Evolutionary conservation across 1,139 yeast genomes (phyloP).

Genomic region (Debaryomyces robertsiae): DNA sequence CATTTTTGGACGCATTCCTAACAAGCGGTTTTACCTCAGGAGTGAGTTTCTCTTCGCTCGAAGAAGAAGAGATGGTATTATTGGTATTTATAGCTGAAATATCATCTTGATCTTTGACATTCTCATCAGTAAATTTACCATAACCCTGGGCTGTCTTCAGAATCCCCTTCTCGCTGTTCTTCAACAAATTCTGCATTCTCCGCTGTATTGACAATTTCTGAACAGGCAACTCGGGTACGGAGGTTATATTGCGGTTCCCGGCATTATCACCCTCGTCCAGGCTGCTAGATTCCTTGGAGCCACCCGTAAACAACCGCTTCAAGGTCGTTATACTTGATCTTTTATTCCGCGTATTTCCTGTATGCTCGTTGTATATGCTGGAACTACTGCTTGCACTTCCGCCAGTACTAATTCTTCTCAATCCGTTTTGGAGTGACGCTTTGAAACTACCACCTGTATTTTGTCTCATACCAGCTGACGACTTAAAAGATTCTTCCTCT

Average conservation of each 20-base stretch:
- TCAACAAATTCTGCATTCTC: constrained; percentile 64
- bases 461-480: constrained; percentile 20
- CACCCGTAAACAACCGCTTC: constrained; percentile 48
- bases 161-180: constrained; percentile 42
- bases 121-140: constrained; percentile 66
- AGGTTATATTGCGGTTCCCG: constrained; percentile 11
- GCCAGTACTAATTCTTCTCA: constrained; percentile 47
- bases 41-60: constrained; percentile 11
- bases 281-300: constrained; percentile 19
- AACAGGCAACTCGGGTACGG: constrained; percentile 14
- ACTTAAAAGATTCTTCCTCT: constrained; percentile 30
- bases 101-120: constrained; percentile 35
- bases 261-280: too few species aligned
- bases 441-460: constrained; percentile 52
- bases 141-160: constrained; percentile 72
- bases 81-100: constrained; percentile 39
- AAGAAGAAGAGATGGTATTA: constrained; percentile 8
- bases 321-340: constrained; percentile 45
- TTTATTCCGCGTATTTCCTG: constrained; percentile 23
- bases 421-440: constrained; percentile 35
- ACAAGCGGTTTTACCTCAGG: too few species aligned
- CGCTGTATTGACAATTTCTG: constrained; percentile 59
- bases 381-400: constrained; percentile 24
- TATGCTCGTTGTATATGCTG: constrained; percentile 27
- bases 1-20: background rate